Base-by-base conservation (phyloP, 2,329 filamentous ascomycete species). In the Microascus cirrosus region DNA sequence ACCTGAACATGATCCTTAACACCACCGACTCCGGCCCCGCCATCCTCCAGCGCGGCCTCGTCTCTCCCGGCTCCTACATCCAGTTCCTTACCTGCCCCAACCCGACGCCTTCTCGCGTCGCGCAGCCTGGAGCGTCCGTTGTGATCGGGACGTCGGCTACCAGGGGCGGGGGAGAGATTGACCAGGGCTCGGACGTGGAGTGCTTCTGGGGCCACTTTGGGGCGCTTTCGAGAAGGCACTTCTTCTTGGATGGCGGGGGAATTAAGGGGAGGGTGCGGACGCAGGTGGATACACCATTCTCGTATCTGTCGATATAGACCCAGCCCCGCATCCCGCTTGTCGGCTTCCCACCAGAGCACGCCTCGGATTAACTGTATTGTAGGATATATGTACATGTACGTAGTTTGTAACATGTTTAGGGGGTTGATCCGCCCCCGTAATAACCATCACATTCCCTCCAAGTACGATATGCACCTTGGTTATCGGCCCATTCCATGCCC, bases 51-150 rank as follows among this genome's bases (percentile, higher is more conserved):
- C 60, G 60, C 10, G 79, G 82, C 52, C 77, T 89, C 58, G 82
- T 83, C 6, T 77, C 77, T 28, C 77, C 83, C 5, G 87, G 85
- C 8, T 83, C 86, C 15, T 79, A 71, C 54, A 78, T 93, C 22
- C 82, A 87, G 65, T 90, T 89, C 66, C 83, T 87, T 62, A 74
- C 81, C 59, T 58, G n/a, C 28, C 58, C 6, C 58, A 61, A 56
- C n/a, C 56, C 59, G 58, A n/a, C 13, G 20, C 45, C 51, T 48
- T 57, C 72, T 67, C 58, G 74, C 24, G 61, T 20, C n/a, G 15
- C n/a, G 20, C 28, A 35, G 42, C 11, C 35, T 4, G 54, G 35
- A 32, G 28, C 28, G 35, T 52, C 56, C 63, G 50, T 58, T 60
- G 55, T 55, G n/a, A 51, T 60, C 3, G 59, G 59, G 8, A 54